phyloP scores from a whole-genome alignment of 2,329 filamentous ascomycete species.

The Cladosporium halotolerans region DNA sequence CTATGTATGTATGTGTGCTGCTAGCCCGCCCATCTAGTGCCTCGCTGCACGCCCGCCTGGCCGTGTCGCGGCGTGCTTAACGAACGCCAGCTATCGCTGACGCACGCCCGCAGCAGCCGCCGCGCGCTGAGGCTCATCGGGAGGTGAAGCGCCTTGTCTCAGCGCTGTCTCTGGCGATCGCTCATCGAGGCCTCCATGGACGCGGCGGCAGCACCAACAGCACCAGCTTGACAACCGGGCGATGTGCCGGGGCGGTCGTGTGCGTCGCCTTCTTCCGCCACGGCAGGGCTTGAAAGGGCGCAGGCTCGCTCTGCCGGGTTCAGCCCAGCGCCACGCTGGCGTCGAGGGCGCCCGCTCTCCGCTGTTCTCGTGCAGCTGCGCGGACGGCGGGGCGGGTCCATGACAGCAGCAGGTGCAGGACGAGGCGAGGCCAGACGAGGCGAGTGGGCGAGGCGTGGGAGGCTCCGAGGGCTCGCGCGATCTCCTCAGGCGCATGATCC shows the following conservation, averaged over 20 bases:
- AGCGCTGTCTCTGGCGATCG: slow-evolving; percentile 10
- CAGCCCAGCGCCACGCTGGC: slow-evolving; percentile 5
- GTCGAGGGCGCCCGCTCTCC: not conserved
- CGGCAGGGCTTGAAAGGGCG: too few relatives aligned
- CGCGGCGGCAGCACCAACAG: too few relatives aligned
- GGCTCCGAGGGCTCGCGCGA: not conserved
- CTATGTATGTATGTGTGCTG: too few relatives aligned
- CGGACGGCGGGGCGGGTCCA: slow-evolving; percentile 4
- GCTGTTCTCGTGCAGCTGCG: slow-evolving; percentile 6
- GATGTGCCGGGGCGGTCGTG: not conserved
- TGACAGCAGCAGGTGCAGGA: slow-evolving; percentile 1
- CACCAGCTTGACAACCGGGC: slow-evolving; percentile 1
- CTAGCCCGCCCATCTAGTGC: not conserved
- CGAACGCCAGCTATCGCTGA: slow-evolving; percentile 4
- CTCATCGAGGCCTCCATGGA: not conserved
- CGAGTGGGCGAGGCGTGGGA: not conserved
- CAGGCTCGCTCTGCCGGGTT: not conserved
- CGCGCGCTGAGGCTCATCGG: slow-evolving; percentile 5
- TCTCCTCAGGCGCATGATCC: not conserved
- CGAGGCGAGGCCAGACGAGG: slow-evolving; percentile 4
- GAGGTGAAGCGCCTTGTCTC: slow-evolving; percentile 9
- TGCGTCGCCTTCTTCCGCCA: not conserved
- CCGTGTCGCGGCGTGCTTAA: not conserved
- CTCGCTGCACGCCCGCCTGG: slow-evolving; percentile 2
- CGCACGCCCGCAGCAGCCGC: slow-evolving; percentile 6